Percentiles rank a stretch among this genome's conserved stretches.
These are phyloP conservation scores for Phlebiopsis flavidoalba DNA, from an alignment of 768 basidiomycete genomes.

Conservation along the genomic window DNA sequence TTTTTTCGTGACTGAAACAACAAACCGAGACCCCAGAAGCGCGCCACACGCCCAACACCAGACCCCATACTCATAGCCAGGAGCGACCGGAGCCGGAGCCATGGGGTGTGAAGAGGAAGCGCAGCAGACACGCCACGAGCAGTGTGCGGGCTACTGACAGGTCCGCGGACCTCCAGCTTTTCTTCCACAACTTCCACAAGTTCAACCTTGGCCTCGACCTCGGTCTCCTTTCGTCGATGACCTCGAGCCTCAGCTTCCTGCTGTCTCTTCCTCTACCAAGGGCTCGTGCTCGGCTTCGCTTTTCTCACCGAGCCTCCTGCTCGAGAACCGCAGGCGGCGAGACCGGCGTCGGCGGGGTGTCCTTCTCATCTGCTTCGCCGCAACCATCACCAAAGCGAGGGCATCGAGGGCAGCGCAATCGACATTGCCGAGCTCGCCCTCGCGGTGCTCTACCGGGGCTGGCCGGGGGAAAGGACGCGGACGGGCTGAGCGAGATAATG, in stretches of 20 bases:
- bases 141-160: background rate
- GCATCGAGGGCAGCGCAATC: background rate
- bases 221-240: background rate
- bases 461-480: background rate
- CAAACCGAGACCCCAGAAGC: background rate
- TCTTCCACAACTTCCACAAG: background rate
- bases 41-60: background rate
- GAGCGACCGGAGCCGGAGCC: background rate
- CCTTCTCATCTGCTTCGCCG: background rate
- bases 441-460: background rate
- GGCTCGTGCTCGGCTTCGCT: background rate
- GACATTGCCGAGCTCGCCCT: background rate
- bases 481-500: background rate
- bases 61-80: background rate
- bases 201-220: background rate
- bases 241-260: background rate
- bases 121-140: background rate
- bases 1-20: background rate
- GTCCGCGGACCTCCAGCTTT: background rate
- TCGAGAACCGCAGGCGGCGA: background rate
- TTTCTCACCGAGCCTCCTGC: background rate
- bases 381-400: background rate
- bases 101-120: background rate
- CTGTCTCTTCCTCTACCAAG: background rate
- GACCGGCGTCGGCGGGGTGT: background rate